Evolutionary conservation across 2,329 filamentous ascomycete genomes (phyloP), one percentile per base, ranked within the genome.

Genomic region (Geosmithia morbida): DNA sequence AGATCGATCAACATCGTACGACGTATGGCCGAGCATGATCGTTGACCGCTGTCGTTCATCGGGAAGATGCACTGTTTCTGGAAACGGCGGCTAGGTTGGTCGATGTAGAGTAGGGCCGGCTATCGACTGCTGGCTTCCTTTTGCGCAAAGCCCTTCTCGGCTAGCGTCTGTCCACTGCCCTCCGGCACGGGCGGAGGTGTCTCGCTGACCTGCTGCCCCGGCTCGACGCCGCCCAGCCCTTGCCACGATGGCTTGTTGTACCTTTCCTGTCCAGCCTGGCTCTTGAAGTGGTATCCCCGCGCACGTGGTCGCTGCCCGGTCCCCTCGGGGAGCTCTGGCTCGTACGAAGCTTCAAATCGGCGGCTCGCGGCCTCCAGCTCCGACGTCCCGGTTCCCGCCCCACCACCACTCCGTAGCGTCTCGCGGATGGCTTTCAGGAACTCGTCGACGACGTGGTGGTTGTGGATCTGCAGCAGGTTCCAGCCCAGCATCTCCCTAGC

Each of bases 401-500:
- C 33, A 11, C 11, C 33, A 37, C 33, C 33, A 16, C 33, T 11
- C 10, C 33, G 33, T 16, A 97, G 81, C 48, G 79, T 79, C 2
- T 64, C 59, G 18, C 90, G 79, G 7, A 95, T 69, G 0, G 71
- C 75, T 0, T 68, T 62, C 61, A 97, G 95, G 67, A 97, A 95
- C 0, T 66, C 57, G 43, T 77, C 73, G 47, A 94, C 64, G 7
- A 84, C 66, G 51, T 81, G 73, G 60, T 94, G 81, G 61, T 98
- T 98, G 66, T 98, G 92, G 3, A 95, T 74, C 61, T 97, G 90
- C 7, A 98, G 71, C 7, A 98, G 72, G 0, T 83, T 85, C 92
- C 92, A 98, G 20, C 84, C 90, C 4, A 96, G 78, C 92, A 98
- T 97, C 64, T 98, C 92, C 59, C 89, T 94, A 1, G 92, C 88